A percentile compares a stretch with the other conserved stretches of the same genome.
phyloP scores from a whole-genome alignment of 495 filamentous ascomycete genomes.

The Lindgomyces ingoldianus region DNA sequence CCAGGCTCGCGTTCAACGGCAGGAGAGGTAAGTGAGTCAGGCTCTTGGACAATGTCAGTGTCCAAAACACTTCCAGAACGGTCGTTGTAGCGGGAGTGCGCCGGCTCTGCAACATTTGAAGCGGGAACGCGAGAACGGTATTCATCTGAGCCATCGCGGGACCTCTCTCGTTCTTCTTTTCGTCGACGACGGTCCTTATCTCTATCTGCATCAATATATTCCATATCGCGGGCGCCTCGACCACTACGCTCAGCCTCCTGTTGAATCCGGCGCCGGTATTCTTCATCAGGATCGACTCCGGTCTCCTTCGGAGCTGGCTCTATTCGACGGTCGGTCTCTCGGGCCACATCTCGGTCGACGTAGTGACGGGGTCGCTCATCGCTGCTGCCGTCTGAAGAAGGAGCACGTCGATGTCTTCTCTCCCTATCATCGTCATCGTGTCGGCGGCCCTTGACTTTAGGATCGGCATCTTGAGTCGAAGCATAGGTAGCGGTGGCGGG shows the following conservation, averaged over 20 bases:
- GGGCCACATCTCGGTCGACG: conserved; percentile 29
- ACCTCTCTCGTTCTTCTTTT: conserved; percentile 22
- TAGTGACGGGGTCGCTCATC: conserved; percentile 36
- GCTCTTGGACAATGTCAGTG: conserved; percentile 27
- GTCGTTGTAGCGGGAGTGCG: conserved; percentile 21
- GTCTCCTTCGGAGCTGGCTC: conserved; percentile 14
- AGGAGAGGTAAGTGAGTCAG: conserved; percentile 23
- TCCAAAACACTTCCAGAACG: conserved; percentile 25
- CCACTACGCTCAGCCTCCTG: conserved; percentile 36
- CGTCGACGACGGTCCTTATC: conserved; percentile 26
- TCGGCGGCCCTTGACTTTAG: conserved; percentile 18
- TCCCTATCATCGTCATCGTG: conserved; percentile 32
- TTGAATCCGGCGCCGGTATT: conserved; percentile 46
- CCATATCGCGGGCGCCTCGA: conserved; percentile 8
- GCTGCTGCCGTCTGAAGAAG: conserved; percentile 27
- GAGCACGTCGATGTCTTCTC: conserved; percentile 10
- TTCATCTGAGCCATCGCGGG: conserved; percentile 15
- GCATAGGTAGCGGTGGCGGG: conserved; percentile 25
- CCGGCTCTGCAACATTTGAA: conserved; percentile 14
- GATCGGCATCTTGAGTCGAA: conserved; percentile 15
- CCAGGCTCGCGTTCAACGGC: conserved; percentile 11
- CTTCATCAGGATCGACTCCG: conserved; percentile 45
- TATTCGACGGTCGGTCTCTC: conserved; percentile 35
- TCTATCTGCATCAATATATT: conserved; percentile 19
- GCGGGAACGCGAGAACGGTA: conserved; percentile 2